Evolutionary conservation across 2,329 filamentous ascomycete genomes (phyloP), one percentile per base, ranked within the genome.

Genomic region (Aureobasidium sp.): DNA sequence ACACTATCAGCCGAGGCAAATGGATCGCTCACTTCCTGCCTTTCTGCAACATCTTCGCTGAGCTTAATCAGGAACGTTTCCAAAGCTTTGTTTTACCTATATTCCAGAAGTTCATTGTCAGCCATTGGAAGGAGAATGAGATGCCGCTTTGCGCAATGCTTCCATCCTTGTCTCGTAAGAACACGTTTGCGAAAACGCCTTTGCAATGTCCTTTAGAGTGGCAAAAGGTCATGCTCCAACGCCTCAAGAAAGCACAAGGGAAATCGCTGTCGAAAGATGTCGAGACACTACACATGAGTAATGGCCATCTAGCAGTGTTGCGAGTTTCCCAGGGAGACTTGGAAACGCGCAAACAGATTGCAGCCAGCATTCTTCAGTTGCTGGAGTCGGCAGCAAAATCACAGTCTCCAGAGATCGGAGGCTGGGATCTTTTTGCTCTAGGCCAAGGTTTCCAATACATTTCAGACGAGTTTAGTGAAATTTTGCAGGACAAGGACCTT

Each of bases 31-130:
- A 87, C 78, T 97, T 96, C 72, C 82, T 97, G 47, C 82, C 86
- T 0, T 96, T 97, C 73, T 97, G 91, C 74, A 87, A 87, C 15
- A 87, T 90, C 59, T 87, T 94, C 67, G 87, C 90, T 0, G 83
- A 90, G 60, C 79, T 95, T 39, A 87, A 92, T 50, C 72, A 82
- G 1, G 83, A 87, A 59, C 83, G 89, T 43, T 99, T 97, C 71
- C 83, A 86, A 60, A 87, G 85, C 66, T 78, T 97, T n/a, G 82
- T 96, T 36, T 79, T 92, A 8, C 87, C 85, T 41, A 86, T 89
- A 63, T 92, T 97, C 67, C 90, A 95, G 73, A 90, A 84, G 83
- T 97, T 94, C 69, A 81, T 96, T 65, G 78, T 86, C 36, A 81
- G 81, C 7, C 86, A 89, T 67, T 95, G 90, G 90, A 83, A 66